A percentile compares a stretch with the other conserved stretches of the same genome.
phyloP scores from a whole-genome alignment of 2,329 filamentous ascomycete species.

The Lachnellula hyalina region DNA sequence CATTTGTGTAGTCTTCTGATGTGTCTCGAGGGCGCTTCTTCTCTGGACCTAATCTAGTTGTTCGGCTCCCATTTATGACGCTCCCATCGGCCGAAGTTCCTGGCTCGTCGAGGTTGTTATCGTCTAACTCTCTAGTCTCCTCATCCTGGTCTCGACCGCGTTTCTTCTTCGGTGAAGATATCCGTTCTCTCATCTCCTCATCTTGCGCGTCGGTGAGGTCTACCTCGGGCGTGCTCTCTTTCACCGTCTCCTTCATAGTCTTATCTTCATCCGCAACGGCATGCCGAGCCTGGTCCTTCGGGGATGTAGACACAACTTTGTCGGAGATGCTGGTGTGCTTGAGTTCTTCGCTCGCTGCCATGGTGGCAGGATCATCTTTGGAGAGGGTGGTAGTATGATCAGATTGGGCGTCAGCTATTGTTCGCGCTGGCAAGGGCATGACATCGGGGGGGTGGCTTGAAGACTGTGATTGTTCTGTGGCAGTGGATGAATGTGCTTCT shows the following conservation, averaged over 20 bases:
- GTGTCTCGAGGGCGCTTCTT: conserved; percentile 58
- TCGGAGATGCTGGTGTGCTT: conserved; percentile 59
- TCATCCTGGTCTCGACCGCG: conserved; percentile 41
- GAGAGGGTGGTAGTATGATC: conserved; percentile 9
- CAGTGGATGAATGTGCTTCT: conserved; percentile 12
- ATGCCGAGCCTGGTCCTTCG: conserved; percentile 27
- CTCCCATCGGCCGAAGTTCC: conserved; percentile 38
- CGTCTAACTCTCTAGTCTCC: conserved; percentile 35
- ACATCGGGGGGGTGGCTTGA: conserved; percentile 15
- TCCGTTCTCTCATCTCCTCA: conserved; percentile 42
- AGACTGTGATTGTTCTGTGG: conserved; percentile 8
- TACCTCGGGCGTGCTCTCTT: conserved; percentile 27
- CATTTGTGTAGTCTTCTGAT: conserved; percentile 27
- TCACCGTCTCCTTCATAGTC: conserved; percentile 21
- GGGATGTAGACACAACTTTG: conserved; percentile 29
- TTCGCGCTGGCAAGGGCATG: conserved; percentile 24
- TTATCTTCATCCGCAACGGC: conserved; percentile 28
- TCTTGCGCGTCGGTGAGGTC: conserved; percentile 35
- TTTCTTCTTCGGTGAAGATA: conserved; percentile 63
- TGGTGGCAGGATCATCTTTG: conserved; percentile 57
- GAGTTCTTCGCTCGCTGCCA: conserved; percentile 58
- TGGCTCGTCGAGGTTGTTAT: conserved; percentile 32
- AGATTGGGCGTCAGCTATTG: conserved; percentile 13
- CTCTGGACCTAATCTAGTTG: conserved; percentile 51
- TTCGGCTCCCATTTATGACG: conserved; percentile 31